Conservation (phyloP, 306 rosid species). For the Dalbergia cultrata region DNA sequence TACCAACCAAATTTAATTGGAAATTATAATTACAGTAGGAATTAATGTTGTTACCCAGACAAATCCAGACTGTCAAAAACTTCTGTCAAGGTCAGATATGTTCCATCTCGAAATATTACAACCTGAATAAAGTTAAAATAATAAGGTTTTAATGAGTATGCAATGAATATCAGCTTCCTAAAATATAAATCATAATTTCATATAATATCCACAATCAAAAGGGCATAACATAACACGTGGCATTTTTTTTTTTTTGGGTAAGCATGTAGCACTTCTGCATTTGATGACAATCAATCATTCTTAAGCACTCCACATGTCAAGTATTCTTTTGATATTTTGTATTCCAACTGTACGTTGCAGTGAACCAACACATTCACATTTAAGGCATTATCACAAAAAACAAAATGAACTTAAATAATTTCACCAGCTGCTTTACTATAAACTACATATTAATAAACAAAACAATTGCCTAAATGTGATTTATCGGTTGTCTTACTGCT, state of each 20-base stretch:
- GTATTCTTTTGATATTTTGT: not conserved
- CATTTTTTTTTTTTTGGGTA: slow-evolving; percentile 23
- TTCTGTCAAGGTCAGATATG: slow-evolving; percentile 97
- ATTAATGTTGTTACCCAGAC: slow-evolving; percentile 71
- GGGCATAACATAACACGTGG: not conserved
- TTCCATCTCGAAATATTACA: slow-evolving; percentile 99
- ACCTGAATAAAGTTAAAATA: slow-evolving; percentile 66
- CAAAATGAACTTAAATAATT: not conserved
- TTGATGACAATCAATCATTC: slow-evolving; percentile 6
- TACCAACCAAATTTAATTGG: slow-evolving; percentile 22
- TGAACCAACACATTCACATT: slow-evolving; percentile 10
- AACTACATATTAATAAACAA: slow-evolving; percentile 22
- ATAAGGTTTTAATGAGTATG: slow-evolving; percentile 27
- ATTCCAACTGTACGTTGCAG: not conserved
- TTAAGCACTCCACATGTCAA: not conserved
- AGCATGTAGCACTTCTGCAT: slow-evolving; percentile 5
- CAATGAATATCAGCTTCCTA: slow-evolving; percentile 30
- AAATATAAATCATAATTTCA: not conserved
- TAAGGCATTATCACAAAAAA: not conserved
- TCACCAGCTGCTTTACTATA: not conserved
- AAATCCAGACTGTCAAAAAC: slow-evolving; percentile 98
- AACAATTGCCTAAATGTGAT: slow-evolving; percentile 2
- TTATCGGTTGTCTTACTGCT: slow-evolving; percentile 21
- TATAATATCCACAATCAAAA: slow-evolving; percentile 16
- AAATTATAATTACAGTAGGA: slow-evolving; percentile 22